Evolutionary conservation across 2,329 filamentous ascomycete genomes (phyloP), one percentile per base, ranked within the genome.

Genomic region (Colletotrichum somersetense): DNA sequence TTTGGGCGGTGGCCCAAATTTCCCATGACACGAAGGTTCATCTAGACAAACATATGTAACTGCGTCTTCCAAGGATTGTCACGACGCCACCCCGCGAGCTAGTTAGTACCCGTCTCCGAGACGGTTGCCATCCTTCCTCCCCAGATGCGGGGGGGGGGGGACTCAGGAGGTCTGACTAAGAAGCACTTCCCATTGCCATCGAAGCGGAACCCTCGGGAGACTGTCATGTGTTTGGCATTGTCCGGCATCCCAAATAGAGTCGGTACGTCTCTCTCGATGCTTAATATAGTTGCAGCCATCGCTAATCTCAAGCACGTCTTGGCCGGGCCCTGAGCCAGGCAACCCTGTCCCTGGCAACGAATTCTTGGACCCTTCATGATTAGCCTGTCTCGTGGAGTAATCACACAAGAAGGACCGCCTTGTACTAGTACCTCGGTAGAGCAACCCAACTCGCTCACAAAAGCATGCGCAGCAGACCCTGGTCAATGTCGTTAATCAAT

Each of bases 401-500:
- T 63, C 46, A 42, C 16, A 30, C 30, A 30, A 30, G 4, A 30
- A 30, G 30, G 30, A 5, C 30, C 30, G 30, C 30, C 30, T 5
- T 30, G 30, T 30, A 30, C 30, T 30, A 30, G 30, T 30, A 30
- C 30, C 4, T 30, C 30, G 30, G 5, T 18, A 11, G 16, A 26
- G 61, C 20, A 50, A 42, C 53, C 46, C 33, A 16, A 42, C 6
- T 53, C 61, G 30, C 5, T 53, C 61, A 20, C 16, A 38, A 1
- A 16, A 23, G 20, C 7, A 52, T 38, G 38, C 3, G 46, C 16
- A 30, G 7, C 20, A 16, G 16, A 53, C 18, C 23, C 10, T 5
- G 26, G 8, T n/a, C 16, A 33, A 30, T 53, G 48, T 53, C 48
- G 48, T 63, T 42, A 42, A 63, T 53, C 46, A 63, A 53, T 63